These are phyloP conservation scores for Ophiocordyceps camponoti-saundersi DNA, from an alignment of 2,329 filamentous ascomycete species.

Conservation along the genomic window DNA sequence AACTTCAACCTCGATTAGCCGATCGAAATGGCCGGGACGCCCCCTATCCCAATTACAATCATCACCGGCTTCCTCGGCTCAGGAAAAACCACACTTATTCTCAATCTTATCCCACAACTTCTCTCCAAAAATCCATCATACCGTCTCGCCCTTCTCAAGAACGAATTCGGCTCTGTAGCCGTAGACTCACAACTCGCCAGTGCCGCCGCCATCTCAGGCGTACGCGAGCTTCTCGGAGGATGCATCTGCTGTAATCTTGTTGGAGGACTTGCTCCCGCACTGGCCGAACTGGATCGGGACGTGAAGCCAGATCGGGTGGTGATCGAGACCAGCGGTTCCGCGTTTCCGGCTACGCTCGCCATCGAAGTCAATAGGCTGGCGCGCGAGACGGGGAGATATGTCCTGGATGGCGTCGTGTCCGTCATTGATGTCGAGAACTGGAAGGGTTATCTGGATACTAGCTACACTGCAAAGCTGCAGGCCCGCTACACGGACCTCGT, in stretches of 20 bases:
- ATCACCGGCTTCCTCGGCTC: constrained; percentile 92
- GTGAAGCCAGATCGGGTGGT: constrained; percentile 66
- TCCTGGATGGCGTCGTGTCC: constrained; percentile 72
- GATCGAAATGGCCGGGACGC: constrained; percentile 10
- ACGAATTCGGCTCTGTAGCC: constrained; percentile 91
- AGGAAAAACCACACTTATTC: constrained; percentile 89
- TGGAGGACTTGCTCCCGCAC: constrained; percentile 68
- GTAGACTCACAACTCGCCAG: constrained; percentile 85
- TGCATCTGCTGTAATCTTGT: constrained; percentile 99
- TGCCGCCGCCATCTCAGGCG: constrained; percentile 68
- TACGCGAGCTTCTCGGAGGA: constrained; percentile 84
- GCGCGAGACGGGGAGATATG: constrained; percentile 50
- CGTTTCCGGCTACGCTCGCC: constrained; percentile 75
- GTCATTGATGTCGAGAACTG: constrained; percentile 94
- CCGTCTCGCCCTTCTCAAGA: constrained; percentile 87
- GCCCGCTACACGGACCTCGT: constrained; percentile 81
- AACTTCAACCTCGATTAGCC: neutral
- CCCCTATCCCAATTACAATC: constrained; percentile 78
- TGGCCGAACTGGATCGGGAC: constrained; percentile 49
- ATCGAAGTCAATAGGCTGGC: constrained; percentile 76
- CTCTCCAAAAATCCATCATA: constrained; percentile 54
- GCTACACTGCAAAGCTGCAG: constrained; percentile 76
- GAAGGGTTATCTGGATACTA: constrained; percentile 81
- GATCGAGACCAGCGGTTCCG: constrained; percentile 80
- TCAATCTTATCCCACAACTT: constrained; percentile 86